Conservation (phyloP, 2,329 filamentous ascomycete species). For the Exophiala alcalophila region DNA sequence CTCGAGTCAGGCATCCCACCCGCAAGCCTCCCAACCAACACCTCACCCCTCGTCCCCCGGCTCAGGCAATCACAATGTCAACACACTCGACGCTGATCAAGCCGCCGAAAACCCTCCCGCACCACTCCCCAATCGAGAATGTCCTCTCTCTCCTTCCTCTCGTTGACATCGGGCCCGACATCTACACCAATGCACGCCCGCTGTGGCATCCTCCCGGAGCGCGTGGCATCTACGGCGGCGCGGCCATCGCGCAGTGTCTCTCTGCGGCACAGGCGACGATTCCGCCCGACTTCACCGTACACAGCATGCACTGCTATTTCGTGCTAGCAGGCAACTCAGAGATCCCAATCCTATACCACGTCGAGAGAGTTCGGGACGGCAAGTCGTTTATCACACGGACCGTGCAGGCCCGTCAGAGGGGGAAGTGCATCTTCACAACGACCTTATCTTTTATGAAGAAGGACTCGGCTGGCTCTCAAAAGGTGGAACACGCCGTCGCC, state of each 20-base stretch:
- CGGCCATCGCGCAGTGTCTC: constrained; percentile 88
- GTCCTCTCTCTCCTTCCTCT: constrained; percentile 81
- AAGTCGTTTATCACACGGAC: constrained; percentile 87
- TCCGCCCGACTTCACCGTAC: constrained; percentile 71
- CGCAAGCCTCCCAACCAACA: no score
- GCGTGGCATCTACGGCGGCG: constrained; percentile 88
- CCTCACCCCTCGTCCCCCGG: no score
- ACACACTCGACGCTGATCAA: constrained; percentile 61
- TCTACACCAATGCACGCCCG: constrained; percentile 91
- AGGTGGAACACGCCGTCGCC: constrained; percentile 63
- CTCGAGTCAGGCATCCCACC: no score
- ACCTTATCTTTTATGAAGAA: constrained; percentile 83
- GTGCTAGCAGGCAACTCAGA: constrained; percentile 82
- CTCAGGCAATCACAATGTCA: constrained; percentile 26
- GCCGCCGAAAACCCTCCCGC: constrained; percentile 68
- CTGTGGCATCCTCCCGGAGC: constrained; percentile 91
- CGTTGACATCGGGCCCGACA: constrained; percentile 58
- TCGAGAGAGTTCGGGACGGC: constrained; percentile 88
- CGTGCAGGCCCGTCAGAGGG: constrained; percentile 89
- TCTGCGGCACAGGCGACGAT: constrained; percentile 87
- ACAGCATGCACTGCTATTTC: constrained; percentile 99
- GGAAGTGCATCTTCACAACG: constrained; percentile 89
- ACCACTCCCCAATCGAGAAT: constrained; percentile 81
- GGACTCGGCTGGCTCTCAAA: constrained; percentile 52
- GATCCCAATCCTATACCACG: constrained; percentile 89